Evolutionary conservation across 768 basidiomycete species (phyloP), one percentile per base, ranked within the genome.

Genomic region (Russula sp.): DNA sequence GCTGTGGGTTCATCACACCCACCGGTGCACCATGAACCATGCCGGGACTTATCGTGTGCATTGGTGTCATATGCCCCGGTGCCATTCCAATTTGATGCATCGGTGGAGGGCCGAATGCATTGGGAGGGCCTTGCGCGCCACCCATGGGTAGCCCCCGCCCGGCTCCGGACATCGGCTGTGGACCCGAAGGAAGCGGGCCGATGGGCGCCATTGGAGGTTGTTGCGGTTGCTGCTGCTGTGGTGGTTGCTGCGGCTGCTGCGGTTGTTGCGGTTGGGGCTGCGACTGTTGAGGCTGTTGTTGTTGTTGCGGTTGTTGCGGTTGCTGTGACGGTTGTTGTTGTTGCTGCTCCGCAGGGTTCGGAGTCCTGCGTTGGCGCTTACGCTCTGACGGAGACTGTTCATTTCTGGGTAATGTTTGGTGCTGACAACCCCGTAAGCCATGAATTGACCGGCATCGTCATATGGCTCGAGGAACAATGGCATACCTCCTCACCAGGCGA

Each of bases 211-310:
- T 70, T 29, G 76, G 74, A 20, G 74, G 74, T n/a, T 72, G 73
- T 56, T 78, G 79, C 58, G 81, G 82, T 29, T 82, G 81, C 32
- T 77, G 81, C 32, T 77, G 77, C 34, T 82, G 81, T 36, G 68
- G 13, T 70, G 62, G 22, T 69, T 69, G 73, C 39, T 68, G 76
- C 2, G 58, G 63, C 35, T 66, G 71, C 25, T 63, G 68, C 25
- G 58, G 61, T 20, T 57, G 66, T 59, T 59, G 68, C 49, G 65
- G 71, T 48, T 66, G 68, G 8, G 48, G 56, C 4, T 65, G 69
- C 39, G 63, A 67, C 32, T 47, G 56, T 2, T 59, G 67, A 2
- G 9, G 54, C 3, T 54, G 66, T 7, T 56, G 51, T 1, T 45
- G 55, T 14, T 46, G 54, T 38, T 49, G 66, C 16, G 57, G 61